phyloP scores from a whole-genome alignment of 768 basidiomycete genomes.

The Suillus sp. region DNA sequence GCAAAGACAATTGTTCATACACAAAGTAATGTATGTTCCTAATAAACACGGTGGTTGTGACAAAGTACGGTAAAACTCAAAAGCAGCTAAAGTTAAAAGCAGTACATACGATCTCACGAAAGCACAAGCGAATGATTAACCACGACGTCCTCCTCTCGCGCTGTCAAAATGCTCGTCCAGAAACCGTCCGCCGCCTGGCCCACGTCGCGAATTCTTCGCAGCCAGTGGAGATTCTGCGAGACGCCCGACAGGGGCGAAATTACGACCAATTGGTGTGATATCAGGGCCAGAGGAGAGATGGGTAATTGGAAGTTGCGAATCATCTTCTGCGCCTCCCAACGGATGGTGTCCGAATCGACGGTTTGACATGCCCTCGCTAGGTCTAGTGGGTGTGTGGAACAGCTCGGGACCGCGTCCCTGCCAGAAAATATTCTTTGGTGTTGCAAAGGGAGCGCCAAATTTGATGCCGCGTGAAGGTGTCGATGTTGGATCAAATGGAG shows the following conservation, averaged over 20 bases:
- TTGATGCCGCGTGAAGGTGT: conserved; percentile 81
- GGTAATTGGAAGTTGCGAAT: conserved; percentile 20
- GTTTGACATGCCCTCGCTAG: conserved; percentile 25
- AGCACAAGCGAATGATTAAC: not conserved
- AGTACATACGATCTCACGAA: conserved; percentile 8
- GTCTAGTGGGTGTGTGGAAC: conserved; percentile 57
- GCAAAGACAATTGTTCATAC: not conserved
- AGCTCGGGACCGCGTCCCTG: conserved; percentile 41
- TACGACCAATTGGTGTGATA: conserved; percentile 57
- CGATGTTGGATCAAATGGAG: conserved; percentile 75
- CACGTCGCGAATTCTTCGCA: conserved; percentile 28
- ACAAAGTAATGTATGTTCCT: not conserved
- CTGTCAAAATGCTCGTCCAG: conserved; percentile 8
- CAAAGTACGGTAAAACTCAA: conserved; percentile 5
- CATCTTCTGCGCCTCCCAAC: conserved; percentile 27
- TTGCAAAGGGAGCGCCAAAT: conserved; percentile 58
- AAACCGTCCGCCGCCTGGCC: conserved; percentile 13
- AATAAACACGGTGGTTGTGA: not conserved
- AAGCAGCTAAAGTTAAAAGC: not conserved
- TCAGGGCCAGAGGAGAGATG: conserved; percentile 32
- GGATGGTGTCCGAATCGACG: conserved; percentile 18
- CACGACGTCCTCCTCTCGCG: conserved; percentile 11
- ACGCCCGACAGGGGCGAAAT: conserved; percentile 23
- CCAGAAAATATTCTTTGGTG: conserved; percentile 62
- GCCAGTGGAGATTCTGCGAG: conserved; percentile 32